Evolutionary conservation across 2,329 filamentous ascomycete species (phyloP), one percentile per base, ranked within the genome.

Genomic region (Fusarium irregulare): DNA sequence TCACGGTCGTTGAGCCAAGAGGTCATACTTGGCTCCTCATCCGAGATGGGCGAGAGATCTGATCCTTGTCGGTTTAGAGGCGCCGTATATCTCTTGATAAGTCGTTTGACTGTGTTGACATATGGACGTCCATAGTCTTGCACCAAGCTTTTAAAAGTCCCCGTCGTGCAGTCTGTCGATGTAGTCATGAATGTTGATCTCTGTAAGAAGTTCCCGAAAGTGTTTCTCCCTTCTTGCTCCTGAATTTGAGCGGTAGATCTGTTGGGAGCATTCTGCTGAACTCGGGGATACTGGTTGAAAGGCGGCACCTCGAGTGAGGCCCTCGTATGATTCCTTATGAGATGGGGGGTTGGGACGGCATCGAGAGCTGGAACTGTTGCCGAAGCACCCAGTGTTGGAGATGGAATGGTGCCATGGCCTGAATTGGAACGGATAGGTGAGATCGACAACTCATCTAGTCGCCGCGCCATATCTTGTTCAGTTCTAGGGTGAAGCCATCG

Each of bases 401-500:
- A 66, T 23, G 55, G 40, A 6, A 64, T 11, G 4, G 73, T 74
- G 46, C 64, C 64, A 27, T 63, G 55, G 6, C 62, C 74, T 3
- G 70, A 68, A 28, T 61, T 73, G 7, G 73, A 73, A 5, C 75
- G 66, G 7, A 76, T 78, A 7, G 80, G 78, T 25, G 84, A 84
- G 20, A 77, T 77, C 20, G 79, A 76, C 6, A 86, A 78, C 64
- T 82, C 79, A n/a, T 77, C 77, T 51, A 88, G 80, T 28, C 86
- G 85, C 32, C 82, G 81, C 46, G 79, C 78, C 83, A 88, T 87
- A 54, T 89, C 86, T 20, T 82, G 80, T 13, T 83, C 79, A 37
- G 80, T 82, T 63, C 82, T 83, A 2, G 87, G 86, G 21, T 86
- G 84, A 51, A 89, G 80, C 82, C 87, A 88, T 74, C 87, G 82